Percentiles rank a stretch among this genome's conserved stretches.
Conservation (phyloP, 2,329 filamentous ascomycete genomes). For the Ophiostoma pallidulum region DNA sequence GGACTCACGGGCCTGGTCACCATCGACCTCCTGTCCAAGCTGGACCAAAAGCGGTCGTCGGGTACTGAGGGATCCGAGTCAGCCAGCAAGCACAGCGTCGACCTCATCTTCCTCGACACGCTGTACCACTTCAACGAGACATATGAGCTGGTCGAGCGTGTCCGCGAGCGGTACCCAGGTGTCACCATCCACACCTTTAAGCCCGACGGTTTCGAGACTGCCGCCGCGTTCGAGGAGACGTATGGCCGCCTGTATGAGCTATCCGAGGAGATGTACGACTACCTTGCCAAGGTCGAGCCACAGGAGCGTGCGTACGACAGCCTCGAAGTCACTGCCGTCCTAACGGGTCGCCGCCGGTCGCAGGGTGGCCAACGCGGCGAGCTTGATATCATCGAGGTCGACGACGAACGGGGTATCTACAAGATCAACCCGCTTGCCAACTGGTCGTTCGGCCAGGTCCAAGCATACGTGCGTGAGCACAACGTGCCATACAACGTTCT, state of each 20-base stretch:
- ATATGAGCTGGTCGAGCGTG: slow-evolving; percentile 60
- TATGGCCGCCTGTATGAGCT: slow-evolving; percentile 83
- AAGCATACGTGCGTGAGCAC: slow-evolving; percentile 76
- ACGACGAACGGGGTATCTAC: slow-evolving; percentile 77
- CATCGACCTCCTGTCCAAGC: slow-evolving; percentile 75
- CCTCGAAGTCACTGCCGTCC: slow-evolving; percentile 76
- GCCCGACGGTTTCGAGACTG: slow-evolving; percentile 64
- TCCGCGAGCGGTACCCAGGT: slow-evolving; percentile 66
- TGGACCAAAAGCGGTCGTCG: slow-evolving; percentile 50
- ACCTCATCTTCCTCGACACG: slow-evolving; percentile 75
- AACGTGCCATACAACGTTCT: slow-evolving; percentile 89
- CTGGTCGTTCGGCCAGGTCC: slow-evolving; percentile 87
- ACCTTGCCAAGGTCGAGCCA: slow-evolving; percentile 94
- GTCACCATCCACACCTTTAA: slow-evolving; percentile 83
- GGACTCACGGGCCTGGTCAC: slow-evolving; percentile 73
- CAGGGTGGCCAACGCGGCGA: slow-evolving; percentile 89
- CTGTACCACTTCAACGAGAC: slow-evolving; percentile 77
- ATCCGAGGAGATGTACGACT: slow-evolving; percentile 88
- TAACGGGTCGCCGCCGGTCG: slow-evolving; percentile 84
- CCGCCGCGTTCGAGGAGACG: slow-evolving; percentile 67
- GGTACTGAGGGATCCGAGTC: slow-evolving; percentile 22
- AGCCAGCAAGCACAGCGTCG: slow-evolving; percentile 32
- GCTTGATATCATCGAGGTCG: slow-evolving; percentile 84
- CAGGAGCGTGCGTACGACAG: slow-evolving; percentile 84
- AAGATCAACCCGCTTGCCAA: slow-evolving; percentile 97